phyloP scores from a whole-genome alignment of 2,329 filamentous ascomycete genomes.

The Claviceps sp. region DNA sequence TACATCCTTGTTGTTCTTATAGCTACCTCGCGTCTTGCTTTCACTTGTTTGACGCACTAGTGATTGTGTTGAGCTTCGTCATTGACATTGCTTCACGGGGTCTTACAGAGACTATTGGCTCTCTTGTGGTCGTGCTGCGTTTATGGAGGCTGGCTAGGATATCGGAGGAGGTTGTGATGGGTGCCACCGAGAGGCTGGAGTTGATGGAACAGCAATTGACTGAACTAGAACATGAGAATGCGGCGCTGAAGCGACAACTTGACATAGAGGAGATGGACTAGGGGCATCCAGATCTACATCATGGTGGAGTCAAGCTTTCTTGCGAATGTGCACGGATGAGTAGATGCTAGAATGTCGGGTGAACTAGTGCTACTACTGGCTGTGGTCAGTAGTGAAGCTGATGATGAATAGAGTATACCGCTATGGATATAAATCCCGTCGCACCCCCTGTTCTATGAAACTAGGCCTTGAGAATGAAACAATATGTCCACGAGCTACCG shows the following conservation, averaged over 20 bases:
- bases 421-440: not conserved
- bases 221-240: conserved; percentile 35
- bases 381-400: not conserved
- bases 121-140: conserved; percentile 51
- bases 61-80: conserved; percentile 49
- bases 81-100: conserved; percentile 49
- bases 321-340: no score
- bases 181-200: conserved; percentile 49
- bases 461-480: not conserved
- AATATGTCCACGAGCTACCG: not conserved
- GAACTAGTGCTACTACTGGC: not conserved
- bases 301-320: not conserved
- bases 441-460: not conserved
- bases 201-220: conserved; percentile 38
- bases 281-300: conserved; percentile 5
- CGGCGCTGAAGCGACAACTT: conserved; percentile 11
- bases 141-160: conserved; percentile 60
- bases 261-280: conserved; percentile 6
- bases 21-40: conserved; percentile 47
- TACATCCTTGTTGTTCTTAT: not conserved
- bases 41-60: conserved; percentile 48
- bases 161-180: conserved; percentile 52
- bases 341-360: not conserved
- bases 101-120: conserved; percentile 48
- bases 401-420: not conserved